Evolutionary conservation across 352 stramenopile species (phyloP).

Genomic region (Globisporangium cystogenes): DNA sequence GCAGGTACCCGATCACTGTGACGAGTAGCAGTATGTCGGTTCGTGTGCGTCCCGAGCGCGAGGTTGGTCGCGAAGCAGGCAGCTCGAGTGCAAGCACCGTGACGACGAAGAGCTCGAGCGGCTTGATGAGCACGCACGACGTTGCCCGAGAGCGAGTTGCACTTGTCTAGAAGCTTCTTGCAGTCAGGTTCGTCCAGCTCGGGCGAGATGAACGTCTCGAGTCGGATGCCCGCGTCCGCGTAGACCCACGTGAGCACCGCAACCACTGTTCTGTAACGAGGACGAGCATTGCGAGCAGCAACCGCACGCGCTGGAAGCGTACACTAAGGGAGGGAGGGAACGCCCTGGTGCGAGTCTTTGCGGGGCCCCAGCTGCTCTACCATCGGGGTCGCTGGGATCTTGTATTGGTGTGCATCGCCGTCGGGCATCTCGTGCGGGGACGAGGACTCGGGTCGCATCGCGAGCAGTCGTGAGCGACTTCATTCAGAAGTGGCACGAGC

Average conservation of each 20-base stretch:
- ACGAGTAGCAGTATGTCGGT: neutral
- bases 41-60: neutral
- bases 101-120: slow-evolving; percentile 2
- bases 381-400: too few relatives aligned
- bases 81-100: neutral
- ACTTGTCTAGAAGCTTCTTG: neutral
- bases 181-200: neutral
- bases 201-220: neutral
- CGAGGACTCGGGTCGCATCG: too few relatives aligned
- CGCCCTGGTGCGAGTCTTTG: neutral
- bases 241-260: neutral
- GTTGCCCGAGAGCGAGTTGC: slow-evolving; percentile 4
- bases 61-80: slow-evolving; percentile 2
- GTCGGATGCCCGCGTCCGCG: neutral
- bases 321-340: neutral
- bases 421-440: too few relatives aligned
- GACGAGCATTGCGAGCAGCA: neutral
- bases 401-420: too few relatives aligned
- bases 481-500: too few relatives aligned
- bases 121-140: neutral
- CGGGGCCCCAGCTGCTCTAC: too few relatives aligned
- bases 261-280: neutral
- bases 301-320: neutral
- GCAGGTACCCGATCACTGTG: slow-evolving; percentile 11
- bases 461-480: too few relatives aligned